phyloP scores from a whole-genome alignment of 2,329 filamentous ascomycete species.

The Alternaria solani region DNA sequence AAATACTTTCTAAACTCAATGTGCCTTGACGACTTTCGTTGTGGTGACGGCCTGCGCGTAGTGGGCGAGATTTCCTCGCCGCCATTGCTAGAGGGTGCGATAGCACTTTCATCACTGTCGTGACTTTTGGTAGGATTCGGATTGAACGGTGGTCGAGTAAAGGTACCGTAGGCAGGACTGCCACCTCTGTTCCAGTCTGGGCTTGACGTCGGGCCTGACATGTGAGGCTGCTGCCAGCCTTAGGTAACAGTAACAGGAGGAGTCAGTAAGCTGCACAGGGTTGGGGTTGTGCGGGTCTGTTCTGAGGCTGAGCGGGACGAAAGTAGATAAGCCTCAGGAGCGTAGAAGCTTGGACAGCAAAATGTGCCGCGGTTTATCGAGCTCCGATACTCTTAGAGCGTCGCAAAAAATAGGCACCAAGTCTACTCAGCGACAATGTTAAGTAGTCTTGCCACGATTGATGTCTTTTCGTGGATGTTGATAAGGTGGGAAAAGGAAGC shows the following conservation, averaged over 20 bases:
- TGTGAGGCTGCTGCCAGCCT: constrained; percentile 22
- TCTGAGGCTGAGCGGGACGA: background rate
- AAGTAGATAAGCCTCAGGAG: constrained; percentile 13
- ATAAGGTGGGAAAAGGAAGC: constrained; percentile 23
- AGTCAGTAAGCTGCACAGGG: background rate
- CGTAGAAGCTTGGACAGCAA: constrained; percentile 8
- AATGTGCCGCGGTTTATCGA: constrained; percentile 7
- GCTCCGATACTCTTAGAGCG: background rate
- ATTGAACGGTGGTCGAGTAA: constrained; percentile 28
- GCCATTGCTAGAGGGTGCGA: constrained; percentile 25
- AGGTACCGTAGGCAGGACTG: constrained; percentile 37
- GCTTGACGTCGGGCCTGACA: constrained; percentile 41
- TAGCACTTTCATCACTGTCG: constrained; percentile 31
- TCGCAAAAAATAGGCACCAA: background rate
- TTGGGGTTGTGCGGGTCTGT: constrained; percentile 6
- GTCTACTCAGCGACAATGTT: background rate
- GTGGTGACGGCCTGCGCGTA: constrained; percentile 23
- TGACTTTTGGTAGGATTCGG: constrained; percentile 21
- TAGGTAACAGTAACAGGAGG: constrained; percentile 3
- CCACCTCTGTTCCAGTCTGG: constrained; percentile 32
- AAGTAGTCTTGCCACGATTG: constrained; percentile 5
- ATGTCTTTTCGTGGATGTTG: constrained; percentile 6
- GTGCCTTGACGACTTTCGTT: constrained; percentile 34
- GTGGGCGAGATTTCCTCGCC: constrained; percentile 35
- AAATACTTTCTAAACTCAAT: constrained; percentile 46